These are phyloP conservation scores for Cladosporium cucumerinum DNA, from an alignment of 2,329 filamentous ascomycete species.

Conservation along the genomic window DNA sequence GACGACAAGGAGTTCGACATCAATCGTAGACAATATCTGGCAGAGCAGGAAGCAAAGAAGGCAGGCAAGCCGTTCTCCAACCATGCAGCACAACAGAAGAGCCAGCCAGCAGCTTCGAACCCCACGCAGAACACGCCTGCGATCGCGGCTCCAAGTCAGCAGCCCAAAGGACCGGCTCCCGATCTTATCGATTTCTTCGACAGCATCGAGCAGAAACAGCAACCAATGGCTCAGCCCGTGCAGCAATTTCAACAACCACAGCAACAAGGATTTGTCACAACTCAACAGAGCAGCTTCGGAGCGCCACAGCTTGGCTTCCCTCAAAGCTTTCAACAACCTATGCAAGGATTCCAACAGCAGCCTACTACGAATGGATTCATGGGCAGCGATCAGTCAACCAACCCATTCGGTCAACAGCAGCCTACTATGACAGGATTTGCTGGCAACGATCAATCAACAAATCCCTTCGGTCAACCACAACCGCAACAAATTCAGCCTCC, in stretches of 20 bases:
- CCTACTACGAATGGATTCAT: constrained; percentile 42
- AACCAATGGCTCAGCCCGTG: constrained; percentile 47
- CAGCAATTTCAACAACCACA: constrained; percentile 33
- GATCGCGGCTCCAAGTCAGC: constrained; percentile 26
- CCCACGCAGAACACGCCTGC: constrained; percentile 36
- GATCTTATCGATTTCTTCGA: constrained; percentile 94
- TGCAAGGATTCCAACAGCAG: constrained; percentile 19
- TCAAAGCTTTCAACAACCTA: constrained; percentile 12
- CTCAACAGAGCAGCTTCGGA: constrained; percentile 28
- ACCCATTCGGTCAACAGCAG: constrained; percentile 19
- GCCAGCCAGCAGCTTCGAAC: constrained; percentile 37
- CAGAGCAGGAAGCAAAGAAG: constrained; percentile 74
- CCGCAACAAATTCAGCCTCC: constrained; percentile 21
- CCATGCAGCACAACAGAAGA: constrained; percentile 27
- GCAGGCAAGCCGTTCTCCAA: constrained; percentile 37
- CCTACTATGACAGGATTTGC: constrained; percentile 42
- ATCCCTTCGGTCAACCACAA: constrained; percentile 38
- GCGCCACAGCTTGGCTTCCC: constrained; percentile 21
- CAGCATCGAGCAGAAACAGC: constrained; percentile 86
- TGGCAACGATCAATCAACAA: constrained; percentile 30
- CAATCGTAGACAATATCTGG: constrained; percentile 86
- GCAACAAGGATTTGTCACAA: constrained; percentile 22
- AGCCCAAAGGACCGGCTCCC: constrained; percentile 61
- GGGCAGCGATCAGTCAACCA: constrained; percentile 17
- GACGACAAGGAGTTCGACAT: constrained; percentile 93